Percentiles rank a stretch among this genome's conserved stretches.
Evolutionary conservation across 2,329 filamentous ascomycete genomes (phyloP).

Genomic region (Trichophyton equinum): DNA sequence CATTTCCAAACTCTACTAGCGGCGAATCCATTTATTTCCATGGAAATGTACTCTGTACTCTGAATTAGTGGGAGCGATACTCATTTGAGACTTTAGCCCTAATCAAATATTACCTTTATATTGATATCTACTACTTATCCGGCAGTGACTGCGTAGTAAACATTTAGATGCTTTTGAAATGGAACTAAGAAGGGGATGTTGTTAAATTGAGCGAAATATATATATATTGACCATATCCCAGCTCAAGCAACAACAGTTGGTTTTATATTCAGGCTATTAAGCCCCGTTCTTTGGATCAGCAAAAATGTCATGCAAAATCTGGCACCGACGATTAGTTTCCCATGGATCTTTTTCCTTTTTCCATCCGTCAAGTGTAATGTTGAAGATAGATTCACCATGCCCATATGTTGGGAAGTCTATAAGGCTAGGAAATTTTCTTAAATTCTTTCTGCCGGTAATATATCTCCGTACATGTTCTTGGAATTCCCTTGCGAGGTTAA

Average conservation of each 20-base stretch:
- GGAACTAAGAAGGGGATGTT: too few relatives aligned
- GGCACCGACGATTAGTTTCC: conserved; percentile 5
- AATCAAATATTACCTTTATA: too few relatives aligned
- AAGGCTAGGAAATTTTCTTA: background rate
- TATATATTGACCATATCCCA: background rate
- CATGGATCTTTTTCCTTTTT: conserved; percentile 7
- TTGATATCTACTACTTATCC: too few relatives aligned
- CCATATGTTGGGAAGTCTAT: conserved; percentile 8
- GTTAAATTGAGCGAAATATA: background rate
- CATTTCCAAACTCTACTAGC: background rate
- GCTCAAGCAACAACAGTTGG: too few relatives aligned
- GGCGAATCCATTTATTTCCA: background rate
- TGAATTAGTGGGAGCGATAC: background rate
- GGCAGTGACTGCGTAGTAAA: too few relatives aligned
- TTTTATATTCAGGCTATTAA: background rate
- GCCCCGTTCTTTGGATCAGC: conserved; percentile 7
- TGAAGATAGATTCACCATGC: background rate
- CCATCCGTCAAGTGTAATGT: conserved; percentile 7
- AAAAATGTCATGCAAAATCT: conserved; percentile 5
- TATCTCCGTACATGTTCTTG: conserved; percentile 10
- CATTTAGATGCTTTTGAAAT: too few relatives aligned
- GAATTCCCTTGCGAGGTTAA: conserved; percentile 6
- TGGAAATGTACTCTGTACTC: background rate
- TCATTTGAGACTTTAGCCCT: background rate
- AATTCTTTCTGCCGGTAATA: conserved; percentile 6